Percentiles rank a stretch among this genome's conserved stretches.
Conservation (phyloP, 208 protist species). For the Wallacemonas sp. region DNA sequence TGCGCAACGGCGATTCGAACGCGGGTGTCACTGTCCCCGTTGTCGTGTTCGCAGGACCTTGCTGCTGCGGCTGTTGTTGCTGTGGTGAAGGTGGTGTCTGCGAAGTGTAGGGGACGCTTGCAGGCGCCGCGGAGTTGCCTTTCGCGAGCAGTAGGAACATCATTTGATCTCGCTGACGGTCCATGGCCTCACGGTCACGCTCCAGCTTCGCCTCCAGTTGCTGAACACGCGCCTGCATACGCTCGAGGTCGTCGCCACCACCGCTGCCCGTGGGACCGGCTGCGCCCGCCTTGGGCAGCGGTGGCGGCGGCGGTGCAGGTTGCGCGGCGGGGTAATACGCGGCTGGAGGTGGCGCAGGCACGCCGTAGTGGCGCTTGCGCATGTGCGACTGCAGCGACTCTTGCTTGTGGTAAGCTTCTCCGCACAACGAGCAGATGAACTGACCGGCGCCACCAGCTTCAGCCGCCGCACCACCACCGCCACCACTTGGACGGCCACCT, state of each 20-base stretch:
- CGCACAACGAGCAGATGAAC: conserved; percentile 66
- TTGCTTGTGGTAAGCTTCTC: conserved; percentile 77
- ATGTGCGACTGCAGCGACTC: conserved; percentile 90
- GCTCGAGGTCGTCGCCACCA: conserved; percentile 14
- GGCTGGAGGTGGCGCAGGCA: background rate
- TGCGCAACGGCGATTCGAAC: background rate
- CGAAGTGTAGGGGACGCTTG: background rate
- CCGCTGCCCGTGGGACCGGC: background rate
- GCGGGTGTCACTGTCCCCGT: background rate
- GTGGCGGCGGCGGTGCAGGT: background rate
- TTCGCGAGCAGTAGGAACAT: conserved; percentile 55
- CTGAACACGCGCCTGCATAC: conserved; percentile 46
- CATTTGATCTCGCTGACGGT: conserved; percentile 54
- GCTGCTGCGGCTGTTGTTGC: background rate
- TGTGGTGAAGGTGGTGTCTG: background rate
- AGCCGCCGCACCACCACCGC: conserved; percentile 15
- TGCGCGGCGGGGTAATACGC: background rate
- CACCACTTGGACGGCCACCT: background rate
- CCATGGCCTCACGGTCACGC: conserved; percentile 46
- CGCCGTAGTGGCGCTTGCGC: conserved; percentile 67
- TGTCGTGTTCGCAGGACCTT: background rate
- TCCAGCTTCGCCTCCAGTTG: conserved; percentile 50
- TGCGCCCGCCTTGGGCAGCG: background rate
- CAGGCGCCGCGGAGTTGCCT: background rate
- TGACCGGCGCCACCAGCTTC: background rate